These are phyloP conservation scores for Phytophthora aleatoria DNA, from an alignment of 352 stramenopile genomes.

Conservation along the genomic window DNA sequence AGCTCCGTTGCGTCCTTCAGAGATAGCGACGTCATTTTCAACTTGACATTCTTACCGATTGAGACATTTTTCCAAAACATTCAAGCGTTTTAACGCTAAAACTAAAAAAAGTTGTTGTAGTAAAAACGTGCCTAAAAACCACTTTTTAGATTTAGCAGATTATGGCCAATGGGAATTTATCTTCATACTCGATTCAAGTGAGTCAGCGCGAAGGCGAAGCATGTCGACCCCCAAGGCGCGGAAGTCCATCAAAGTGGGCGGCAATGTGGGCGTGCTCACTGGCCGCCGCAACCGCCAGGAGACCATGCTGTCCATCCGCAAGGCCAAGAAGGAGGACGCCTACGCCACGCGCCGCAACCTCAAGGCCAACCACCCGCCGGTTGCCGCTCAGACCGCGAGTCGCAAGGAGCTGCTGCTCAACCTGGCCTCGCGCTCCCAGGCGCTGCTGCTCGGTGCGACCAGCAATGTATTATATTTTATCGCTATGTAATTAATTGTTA, in stretches of 20 bases:
- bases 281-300: conserved; percentile 84
- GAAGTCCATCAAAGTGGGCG: conserved; percentile 80
- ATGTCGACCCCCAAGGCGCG: conserved; percentile 55
- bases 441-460: conserved; percentile 63
- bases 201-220: conserved; percentile 7
- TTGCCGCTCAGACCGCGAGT: conserved; percentile 46
- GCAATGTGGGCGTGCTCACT: conserved; percentile 73
- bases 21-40: conserved; percentile 5
- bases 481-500: background rate
- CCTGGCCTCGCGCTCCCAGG: conserved; percentile 77
- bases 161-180: background rate
- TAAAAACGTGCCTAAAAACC: no score
- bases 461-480: background rate
- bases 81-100: no score
- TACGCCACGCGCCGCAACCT: conserved; percentile 88
- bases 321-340: conserved; percentile 89
- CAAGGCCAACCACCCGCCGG: conserved; percentile 72
- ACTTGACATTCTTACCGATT: no score
- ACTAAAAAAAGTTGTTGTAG: no score
- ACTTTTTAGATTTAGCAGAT: background rate
- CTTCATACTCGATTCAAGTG: conserved; percentile 32
- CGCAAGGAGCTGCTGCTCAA: conserved; percentile 80
- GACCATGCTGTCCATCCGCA: conserved; percentile 88
- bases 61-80: no score
- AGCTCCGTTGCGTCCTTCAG: conserved; percentile 17